Conservation (phyloP, 805 yeast species). For the Kazachstania kunashirensis region DNA sequence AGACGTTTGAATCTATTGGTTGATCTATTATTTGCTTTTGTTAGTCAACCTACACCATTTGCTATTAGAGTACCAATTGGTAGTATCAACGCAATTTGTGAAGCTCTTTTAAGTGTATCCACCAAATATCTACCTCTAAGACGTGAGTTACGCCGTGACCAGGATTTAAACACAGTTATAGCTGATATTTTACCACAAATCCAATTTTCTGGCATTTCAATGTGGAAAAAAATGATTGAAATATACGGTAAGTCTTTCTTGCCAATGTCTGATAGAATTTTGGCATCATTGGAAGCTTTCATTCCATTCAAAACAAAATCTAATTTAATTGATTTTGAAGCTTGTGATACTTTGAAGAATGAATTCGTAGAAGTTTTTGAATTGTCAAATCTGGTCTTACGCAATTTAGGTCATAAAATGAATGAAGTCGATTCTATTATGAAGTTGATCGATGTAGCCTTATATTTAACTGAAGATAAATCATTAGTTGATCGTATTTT, state of each 20-base stretch:
- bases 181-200: slow-evolving; percentile 35
- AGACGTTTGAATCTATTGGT: slow-evolving; percentile 41
- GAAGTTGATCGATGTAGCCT: slow-evolving; percentile 49
- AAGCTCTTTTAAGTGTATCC: slow-evolving; percentile 47
- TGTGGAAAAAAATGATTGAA: slow-evolving; percentile 29
- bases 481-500: slow-evolving; percentile 22
- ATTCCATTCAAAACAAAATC: slow-evolving; percentile 41
- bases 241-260: slow-evolving; percentile 30
- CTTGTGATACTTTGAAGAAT: slow-evolving; percentile 17
- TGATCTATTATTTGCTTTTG: slow-evolving; percentile 36
- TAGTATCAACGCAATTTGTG: slow-evolving; percentile 39
- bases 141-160: slow-evolving; percentile 48
- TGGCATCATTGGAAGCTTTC: slow-evolving; percentile 47
- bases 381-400: slow-evolving; percentile 12
- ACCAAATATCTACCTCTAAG: slow-evolving; percentile 45
- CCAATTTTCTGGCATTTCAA: slow-evolving; percentile 37
- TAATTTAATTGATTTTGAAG: slow-evolving; percentile 35
- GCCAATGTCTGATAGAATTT: slow-evolving; percentile 41
- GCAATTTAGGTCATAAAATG: slow-evolving; percentile 31
- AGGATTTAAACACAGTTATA: slow-evolving; percentile 37
- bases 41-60: slow-evolving; percentile 44
- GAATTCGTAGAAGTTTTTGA: slow-evolving; percentile 19
- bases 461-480: slow-evolving; percentile 32
- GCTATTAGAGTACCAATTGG: slow-evolving; percentile 59
- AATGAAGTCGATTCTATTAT: slow-evolving; percentile 44